Conservation (phyloP, 345 rosid genomes). For the Eucalyptus victrix region DNA sequence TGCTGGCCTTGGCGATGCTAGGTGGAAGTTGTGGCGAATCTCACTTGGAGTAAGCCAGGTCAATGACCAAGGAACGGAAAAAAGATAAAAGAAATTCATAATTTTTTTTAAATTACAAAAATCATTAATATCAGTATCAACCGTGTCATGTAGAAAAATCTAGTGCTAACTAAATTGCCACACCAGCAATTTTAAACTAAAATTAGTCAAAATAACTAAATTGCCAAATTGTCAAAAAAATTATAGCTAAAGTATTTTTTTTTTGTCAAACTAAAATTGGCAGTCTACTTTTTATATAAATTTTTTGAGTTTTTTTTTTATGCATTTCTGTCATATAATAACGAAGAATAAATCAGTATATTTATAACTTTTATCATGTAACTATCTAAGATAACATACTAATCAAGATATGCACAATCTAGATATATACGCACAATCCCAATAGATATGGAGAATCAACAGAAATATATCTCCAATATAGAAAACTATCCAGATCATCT, state of each 20-base stretch:
- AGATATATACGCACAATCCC: neutral
- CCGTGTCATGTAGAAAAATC: fast-evolving
- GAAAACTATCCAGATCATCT: neutral
- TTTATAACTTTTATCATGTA: neutral
- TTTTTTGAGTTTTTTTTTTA: neutral
- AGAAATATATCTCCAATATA: neutral
- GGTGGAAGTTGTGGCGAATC: no score
- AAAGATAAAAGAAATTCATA: no score
- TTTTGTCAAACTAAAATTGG: neutral
- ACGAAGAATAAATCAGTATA: neutral
- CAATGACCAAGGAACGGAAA: neutral
- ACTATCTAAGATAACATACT: neutral
- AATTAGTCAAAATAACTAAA: no score
- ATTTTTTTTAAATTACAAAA: no score
- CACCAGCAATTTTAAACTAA: fast-evolving
- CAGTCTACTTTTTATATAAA: no score
- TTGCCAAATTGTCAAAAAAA: fast-evolving
- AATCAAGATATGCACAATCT: neutral
- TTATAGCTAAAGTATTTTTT: no score
- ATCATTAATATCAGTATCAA: fast-evolving
- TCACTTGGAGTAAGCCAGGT: no score
- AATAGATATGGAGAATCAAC: neutral
- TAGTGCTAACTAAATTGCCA: fast-evolving
- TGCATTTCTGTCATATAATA: neutral
- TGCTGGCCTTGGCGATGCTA: no score